Base-by-base conservation (phyloP, 1,284 basidiomycete species). In the Leucoagaricus sp. region DNA sequence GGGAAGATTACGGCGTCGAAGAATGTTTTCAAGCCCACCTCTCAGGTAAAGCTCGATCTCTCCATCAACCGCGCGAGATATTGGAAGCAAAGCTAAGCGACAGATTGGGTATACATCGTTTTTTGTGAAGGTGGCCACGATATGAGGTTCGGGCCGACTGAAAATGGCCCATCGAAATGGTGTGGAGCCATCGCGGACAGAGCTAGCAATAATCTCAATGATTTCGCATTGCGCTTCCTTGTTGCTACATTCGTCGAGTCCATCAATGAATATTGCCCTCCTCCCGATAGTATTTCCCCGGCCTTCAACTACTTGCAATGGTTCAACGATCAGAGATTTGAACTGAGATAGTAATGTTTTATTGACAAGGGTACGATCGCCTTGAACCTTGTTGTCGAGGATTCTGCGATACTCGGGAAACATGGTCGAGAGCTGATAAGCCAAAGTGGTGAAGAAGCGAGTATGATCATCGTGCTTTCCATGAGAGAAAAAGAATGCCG, bases 161-260 rank as follows among this genome's bases (percentile, higher is more conserved):
- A 51, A 36, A n/a, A 49, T 15, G 29, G 49, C 33, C 41, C 53
- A 34, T 2, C 29, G 46, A 26, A 55, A 54, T 25, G 45, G 29
- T 19, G 34, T 50, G 15, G 40, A 38, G 28, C 9, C 40, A 28
- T 57, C 41, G 12, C 19, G 25, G 21, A 31, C 34, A 25, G 51
- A 28, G 4, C 12, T n/a, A 7, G 49, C 36, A 7, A 51, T 51
- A 25, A 51, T 51, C 17, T 51, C 38, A 25, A 51, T 29, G 26
- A 51, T 51, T 17, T 51, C 49, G 26, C 49, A 50, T 26, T 50
- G 49, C 19, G 49, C 49, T 4, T 15, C 34, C 34, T 38, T 25
- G 21, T 23, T 48, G 36, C 23, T 48, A 10, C 58, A 59, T 36
- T 60, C 59, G 25, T 60, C 55, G 1, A 60, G 55, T 6, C 55